These are phyloP conservation scores for Debaryomyces castellii DNA, from an alignment of 805 yeast genomes.

Conservation along the genomic window DNA sequence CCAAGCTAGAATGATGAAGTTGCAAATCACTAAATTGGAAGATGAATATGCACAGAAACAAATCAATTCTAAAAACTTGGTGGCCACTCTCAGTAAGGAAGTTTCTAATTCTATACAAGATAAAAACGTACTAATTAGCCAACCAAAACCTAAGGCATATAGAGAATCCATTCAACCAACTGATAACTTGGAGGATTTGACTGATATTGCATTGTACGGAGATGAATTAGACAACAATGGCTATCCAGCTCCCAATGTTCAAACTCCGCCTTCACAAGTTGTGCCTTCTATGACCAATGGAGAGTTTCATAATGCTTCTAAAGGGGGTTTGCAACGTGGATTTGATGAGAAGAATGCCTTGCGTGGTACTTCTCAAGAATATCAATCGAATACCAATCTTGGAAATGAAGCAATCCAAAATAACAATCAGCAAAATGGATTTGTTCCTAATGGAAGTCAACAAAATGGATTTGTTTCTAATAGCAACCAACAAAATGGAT, in stretches of 20 bases:
- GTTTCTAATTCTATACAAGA: background rate
- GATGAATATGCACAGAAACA: background rate
- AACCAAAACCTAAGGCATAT: background rate
- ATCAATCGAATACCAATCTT: background rate
- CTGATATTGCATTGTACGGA: slow-evolving; percentile 38
- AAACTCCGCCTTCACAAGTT: background rate
- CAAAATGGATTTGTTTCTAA: background rate
- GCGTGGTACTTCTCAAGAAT: background rate
- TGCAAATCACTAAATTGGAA: background rate
- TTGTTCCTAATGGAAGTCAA: background rate
- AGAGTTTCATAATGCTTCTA: background rate
- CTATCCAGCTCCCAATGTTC: background rate
- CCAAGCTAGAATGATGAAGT: background rate
- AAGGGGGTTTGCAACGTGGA: background rate
- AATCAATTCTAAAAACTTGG: background rate
- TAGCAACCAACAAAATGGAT: background rate
- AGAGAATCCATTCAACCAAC: slow-evolving; percentile 18
- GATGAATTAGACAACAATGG: slow-evolving; percentile 27
- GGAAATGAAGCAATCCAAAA: slow-evolving; percentile 2
- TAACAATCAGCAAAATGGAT: background rate
- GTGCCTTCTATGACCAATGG: background rate
- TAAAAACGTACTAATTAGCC: background rate
- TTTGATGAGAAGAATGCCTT: background rate
- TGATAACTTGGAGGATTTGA: slow-evolving; percentile 33
- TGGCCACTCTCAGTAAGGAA: background rate